Evolutionary conservation across 2,329 filamentous ascomycete genomes (phyloP).

Genomic region (Cordyceps pruinosa): DNA sequence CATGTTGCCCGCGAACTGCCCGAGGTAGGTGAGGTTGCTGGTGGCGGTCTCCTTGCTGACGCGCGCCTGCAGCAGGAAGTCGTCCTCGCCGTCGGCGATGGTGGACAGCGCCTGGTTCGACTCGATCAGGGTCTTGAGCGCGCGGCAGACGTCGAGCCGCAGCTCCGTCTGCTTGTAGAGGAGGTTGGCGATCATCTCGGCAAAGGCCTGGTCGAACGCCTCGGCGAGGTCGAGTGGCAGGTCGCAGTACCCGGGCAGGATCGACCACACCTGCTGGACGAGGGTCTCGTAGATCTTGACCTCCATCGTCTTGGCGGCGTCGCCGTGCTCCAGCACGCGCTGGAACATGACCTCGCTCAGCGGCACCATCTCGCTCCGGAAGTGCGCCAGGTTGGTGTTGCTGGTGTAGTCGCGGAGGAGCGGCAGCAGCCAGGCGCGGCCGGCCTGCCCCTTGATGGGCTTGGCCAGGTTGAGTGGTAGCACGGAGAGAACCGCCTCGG

Average conservation of each 20-base stretch:
- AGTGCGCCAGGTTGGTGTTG: slow-evolving; percentile 82
- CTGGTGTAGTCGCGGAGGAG: slow-evolving; percentile 82
- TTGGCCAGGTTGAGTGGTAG: slow-evolving; percentile 80
- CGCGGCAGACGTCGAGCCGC: slow-evolving; percentile 79
- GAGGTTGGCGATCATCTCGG: slow-evolving; percentile 83
- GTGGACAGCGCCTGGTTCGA: slow-evolving; percentile 78
- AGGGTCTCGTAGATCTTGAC: slow-evolving; percentile 97
- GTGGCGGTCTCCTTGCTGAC: slow-evolving; percentile 68
- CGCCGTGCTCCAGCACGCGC: slow-evolving; percentile 73
- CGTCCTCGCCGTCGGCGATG: slow-evolving; percentile 60
- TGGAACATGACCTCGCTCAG: slow-evolving; percentile 89
- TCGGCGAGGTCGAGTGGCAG: slow-evolving; percentile 71
- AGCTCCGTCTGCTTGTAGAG: slow-evolving; percentile 88
- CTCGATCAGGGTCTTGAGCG: slow-evolving; percentile 79
- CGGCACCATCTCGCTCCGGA: slow-evolving; percentile 78
- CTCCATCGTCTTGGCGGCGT: slow-evolving; percentile 85
- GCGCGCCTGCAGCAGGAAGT: slow-evolving; percentile 69
- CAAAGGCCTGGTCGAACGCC: slow-evolving; percentile 80
- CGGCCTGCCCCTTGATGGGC: slow-evolving; percentile 68
- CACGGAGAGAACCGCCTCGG: slow-evolving; percentile 67
- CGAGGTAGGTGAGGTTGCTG: slow-evolving; percentile 76
- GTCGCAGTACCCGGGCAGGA: slow-evolving; percentile 90
- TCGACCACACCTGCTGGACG: slow-evolving; percentile 91
- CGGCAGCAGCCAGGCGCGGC: slow-evolving; percentile 90
- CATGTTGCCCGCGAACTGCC: slow-evolving; percentile 75